Conservation (phyloP, 2,329 filamentous ascomycete genomes). For the Lachnellula subtilissima region DNA sequence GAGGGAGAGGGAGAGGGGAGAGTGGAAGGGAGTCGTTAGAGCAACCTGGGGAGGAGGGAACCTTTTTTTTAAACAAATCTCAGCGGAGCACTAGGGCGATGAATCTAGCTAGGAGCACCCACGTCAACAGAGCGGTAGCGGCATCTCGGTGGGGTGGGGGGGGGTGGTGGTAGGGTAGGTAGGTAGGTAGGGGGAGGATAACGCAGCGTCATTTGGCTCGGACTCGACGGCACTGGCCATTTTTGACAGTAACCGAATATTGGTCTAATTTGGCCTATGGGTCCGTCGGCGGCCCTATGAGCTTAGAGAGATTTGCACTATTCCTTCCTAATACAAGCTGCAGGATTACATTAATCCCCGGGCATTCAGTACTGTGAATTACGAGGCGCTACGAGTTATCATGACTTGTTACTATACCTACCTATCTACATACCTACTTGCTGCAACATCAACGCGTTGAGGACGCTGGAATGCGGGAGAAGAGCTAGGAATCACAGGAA, state of each 20-base stretch:
- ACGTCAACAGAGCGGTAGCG: slow-evolving; percentile 1
- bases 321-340: not conserved
- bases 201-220: slow-evolving; percentile 13
- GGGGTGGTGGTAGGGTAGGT: not conserved
- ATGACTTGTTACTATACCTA: not conserved
- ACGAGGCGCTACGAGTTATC: not conserved
- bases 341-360: not conserved
- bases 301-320: not conserved
- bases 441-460: not conserved
- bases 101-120: slow-evolving; percentile 1
- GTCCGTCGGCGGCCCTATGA: not conserved
- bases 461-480: not conserved
- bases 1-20: slow-evolving; percentile 4
- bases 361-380: not conserved
- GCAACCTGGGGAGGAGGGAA: not conserved
- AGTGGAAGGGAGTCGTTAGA: not conserved
- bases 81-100: not conserved
- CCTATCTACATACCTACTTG: not conserved
- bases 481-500: too few relatives aligned
- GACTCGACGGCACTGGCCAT: slow-evolving; percentile 6
- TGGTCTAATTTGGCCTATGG: not conserved
- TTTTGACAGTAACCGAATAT: not conserved
- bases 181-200: not conserved
- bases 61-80: slow-evolving; percentile 7
- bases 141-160: slow-evolving; percentile 1